Evolutionary conservation across 495 filamentous ascomycete species (phyloP).

Genomic region (Neurospora sp.): DNA sequence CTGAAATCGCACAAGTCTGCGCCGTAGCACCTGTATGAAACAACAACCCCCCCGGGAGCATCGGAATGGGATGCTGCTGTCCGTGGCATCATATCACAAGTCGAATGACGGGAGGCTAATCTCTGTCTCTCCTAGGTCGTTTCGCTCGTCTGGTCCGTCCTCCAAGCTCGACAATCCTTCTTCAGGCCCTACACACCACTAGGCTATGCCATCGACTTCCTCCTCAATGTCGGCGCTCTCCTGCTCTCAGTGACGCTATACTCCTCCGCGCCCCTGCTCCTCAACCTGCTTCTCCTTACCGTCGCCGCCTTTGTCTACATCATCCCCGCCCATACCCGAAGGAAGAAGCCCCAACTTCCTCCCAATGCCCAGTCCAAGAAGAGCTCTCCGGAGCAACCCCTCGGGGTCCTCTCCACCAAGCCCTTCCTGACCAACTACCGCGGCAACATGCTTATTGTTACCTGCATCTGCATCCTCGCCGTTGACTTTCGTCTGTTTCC

Average conservation of each 20-base stretch:
- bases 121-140: constrained; percentile 47
- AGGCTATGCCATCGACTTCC: constrained; percentile 66
- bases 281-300: constrained; percentile 64
- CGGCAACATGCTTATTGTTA: constrained; percentile 84
- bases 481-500: constrained; percentile 94
- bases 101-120: background rate
- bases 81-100: background rate
- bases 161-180: constrained; percentile 78
- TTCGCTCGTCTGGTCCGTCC: constrained; percentile 75
- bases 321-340: constrained; percentile 29
- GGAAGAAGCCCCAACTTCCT: constrained; percentile 49
- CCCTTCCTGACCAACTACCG: constrained; percentile 89
- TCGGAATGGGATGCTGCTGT: background rate
- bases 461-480: constrained; percentile 87
- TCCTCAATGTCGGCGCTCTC: constrained; percentile 73
- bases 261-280: constrained; percentile 59
- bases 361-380: constrained; percentile 32
- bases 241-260: constrained; percentile 84
- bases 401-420: constrained; percentile 61
- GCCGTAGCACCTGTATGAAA: constrained; percentile 70
- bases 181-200: constrained; percentile 65
- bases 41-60: background rate
- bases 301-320: constrained; percentile 56
- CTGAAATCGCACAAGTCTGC: constrained; percentile 79
- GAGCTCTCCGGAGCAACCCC: constrained; percentile 5